phyloP scores from a whole-genome alignment of 1,284 basidiomycete species.

The Cutaneotrichosporon spelunceum region DNA sequence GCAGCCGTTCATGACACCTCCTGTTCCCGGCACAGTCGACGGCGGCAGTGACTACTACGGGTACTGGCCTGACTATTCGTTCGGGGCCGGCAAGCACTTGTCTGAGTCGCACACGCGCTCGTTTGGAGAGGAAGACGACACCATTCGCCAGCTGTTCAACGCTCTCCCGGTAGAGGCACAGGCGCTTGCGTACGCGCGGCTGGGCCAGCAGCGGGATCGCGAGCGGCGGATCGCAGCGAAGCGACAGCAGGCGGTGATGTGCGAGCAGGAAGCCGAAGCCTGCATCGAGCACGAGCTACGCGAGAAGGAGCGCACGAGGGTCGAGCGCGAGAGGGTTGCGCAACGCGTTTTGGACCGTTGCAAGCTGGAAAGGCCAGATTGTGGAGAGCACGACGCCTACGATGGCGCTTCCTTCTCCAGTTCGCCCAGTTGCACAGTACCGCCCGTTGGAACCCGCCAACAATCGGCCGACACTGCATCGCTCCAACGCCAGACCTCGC shows the following conservation, averaged over 20 bases:
- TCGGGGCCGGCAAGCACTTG: not conserved
- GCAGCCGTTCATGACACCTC: not conserved
- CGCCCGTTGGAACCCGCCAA: not conserved
- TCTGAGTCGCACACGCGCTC: not conserved
- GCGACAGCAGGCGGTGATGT: not conserved
- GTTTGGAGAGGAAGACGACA: not conserved
- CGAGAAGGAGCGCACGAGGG: not conserved
- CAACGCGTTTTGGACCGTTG: not conserved
- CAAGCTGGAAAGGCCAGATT: not conserved
- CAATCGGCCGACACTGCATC: not conserved
- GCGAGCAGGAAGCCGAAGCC: not conserved
- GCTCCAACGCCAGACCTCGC: not conserved
- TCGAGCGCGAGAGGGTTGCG: not conserved
- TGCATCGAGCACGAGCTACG: not conserved
- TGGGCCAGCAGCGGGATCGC: constrained; percentile 8
- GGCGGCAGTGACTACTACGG: not conserved
- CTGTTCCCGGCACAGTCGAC: not conserved
- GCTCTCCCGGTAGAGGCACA: constrained; percentile 17
- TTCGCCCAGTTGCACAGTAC: not conserved
- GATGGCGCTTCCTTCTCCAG: not conserved
- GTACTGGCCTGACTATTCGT: not conserved
- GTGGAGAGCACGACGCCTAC: not conserved
- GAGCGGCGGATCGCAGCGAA: constrained; percentile 1
- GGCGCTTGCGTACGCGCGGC: constrained; percentile 12
- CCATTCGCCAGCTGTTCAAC: constrained; percentile 17